Percentiles rank a stretch among this genome's conserved stretches.
Evolutionary conservation across 768 basidiomycete genomes (phyloP).

Genomic region (Sarcomyxa edulis): DNA sequence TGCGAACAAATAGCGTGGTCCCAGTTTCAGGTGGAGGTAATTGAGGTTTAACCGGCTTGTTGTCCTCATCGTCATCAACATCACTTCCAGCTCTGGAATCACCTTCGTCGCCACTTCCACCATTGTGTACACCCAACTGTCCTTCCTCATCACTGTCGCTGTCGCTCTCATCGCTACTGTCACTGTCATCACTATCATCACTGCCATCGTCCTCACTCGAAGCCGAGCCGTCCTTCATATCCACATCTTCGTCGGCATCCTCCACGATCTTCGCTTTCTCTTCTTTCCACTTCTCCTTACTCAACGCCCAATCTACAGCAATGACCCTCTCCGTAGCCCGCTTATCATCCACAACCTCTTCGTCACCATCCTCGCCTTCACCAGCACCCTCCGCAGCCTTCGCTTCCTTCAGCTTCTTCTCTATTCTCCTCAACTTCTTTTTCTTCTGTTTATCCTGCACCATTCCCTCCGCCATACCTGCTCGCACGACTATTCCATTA

Average conservation of each 20-base stretch:
- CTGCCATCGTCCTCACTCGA: constrained; percentile 22
- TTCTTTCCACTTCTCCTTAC: constrained; percentile 89
- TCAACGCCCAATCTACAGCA: constrained; percentile 95
- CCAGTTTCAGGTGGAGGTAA: constrained; percentile 84
- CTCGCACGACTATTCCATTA: constrained; percentile 68
- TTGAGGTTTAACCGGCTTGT: constrained; percentile 53
- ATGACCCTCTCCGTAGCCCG: constrained; percentile 55
- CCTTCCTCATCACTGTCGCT: constrained; percentile 35
- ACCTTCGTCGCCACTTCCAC: constrained; percentile 34
- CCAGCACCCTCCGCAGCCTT: constrained; percentile 31
- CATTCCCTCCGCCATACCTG: constrained; percentile 54
- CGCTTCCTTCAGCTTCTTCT: constrained; percentile 38
- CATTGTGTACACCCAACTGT: constrained; percentile 39
- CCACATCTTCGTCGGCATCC: constrained; percentile 30
- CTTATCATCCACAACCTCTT: constrained; percentile 27
- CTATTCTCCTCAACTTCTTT: constrained; percentile 55
- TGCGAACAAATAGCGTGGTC: constrained; percentile 90
- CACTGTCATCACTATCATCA: constrained; percentile 18
- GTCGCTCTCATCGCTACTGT: constrained; percentile 20
- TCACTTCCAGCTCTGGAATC: constrained; percentile 29
- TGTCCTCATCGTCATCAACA: constrained; percentile 26
- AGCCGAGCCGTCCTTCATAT: constrained; percentile 27
- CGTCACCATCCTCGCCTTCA: constrained; percentile 30
- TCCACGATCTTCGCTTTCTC: constrained; percentile 56
- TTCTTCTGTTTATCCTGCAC: constrained; percentile 62